A percentile compares a stretch with the other conserved stretches of the same genome.
These are phyloP conservation scores for Macrolepiota dolichaula DNA, from an alignment of 768 basidiomycete genomes.

Conservation along the genomic window DNA sequence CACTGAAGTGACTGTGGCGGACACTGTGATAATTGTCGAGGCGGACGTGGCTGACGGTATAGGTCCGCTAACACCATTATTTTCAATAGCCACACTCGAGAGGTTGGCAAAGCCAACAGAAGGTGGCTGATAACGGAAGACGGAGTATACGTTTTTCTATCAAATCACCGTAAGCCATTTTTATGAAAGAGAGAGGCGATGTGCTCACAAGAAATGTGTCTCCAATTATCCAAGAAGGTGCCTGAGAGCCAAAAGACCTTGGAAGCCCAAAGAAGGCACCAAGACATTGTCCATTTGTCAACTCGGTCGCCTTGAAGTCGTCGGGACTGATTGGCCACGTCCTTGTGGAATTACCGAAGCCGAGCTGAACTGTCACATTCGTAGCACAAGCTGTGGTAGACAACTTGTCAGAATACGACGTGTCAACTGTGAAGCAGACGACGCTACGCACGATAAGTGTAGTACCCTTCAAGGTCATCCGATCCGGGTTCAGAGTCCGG, in stretches of 20 bases:
- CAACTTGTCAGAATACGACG: neutral
- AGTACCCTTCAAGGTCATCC: slow-evolving; percentile 76
- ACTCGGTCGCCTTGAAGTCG: slow-evolving; percentile 71
- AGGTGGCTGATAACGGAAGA: slow-evolving; percentile 76
- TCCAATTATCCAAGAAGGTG: slow-evolving; percentile 86
- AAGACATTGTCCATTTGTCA: slow-evolving; percentile 60
- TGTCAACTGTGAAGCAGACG: neutral
- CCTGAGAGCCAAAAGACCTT: slow-evolving; percentile 39
- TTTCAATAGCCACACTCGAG: slow-evolving; percentile 32
- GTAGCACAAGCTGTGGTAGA: slow-evolving; percentile 63
- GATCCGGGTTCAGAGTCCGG: slow-evolving; percentile 59
- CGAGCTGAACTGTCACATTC: slow-evolving; percentile 62
- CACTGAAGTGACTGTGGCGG: slow-evolving; percentile 30
- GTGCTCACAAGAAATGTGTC: slow-evolving; percentile 73
- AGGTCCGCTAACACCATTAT: slow-evolving; percentile 38
- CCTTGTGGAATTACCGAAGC: slow-evolving; percentile 59
- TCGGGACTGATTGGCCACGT: slow-evolving; percentile 74
- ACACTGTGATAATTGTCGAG: slow-evolving; percentile 43
- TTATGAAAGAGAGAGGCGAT: neutral
- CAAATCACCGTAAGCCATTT: neutral
- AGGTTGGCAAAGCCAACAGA: slow-evolving; percentile 81
- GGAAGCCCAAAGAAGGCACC: slow-evolving; percentile 81
- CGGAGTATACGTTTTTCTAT: slow-evolving; percentile 93
- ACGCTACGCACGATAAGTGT: slow-evolving; percentile 66
- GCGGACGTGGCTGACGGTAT: slow-evolving; percentile 61